Evolutionary conservation across 1,284 basidiomycete species (phyloP).

Genomic region (Stereum hirsutum): DNA sequence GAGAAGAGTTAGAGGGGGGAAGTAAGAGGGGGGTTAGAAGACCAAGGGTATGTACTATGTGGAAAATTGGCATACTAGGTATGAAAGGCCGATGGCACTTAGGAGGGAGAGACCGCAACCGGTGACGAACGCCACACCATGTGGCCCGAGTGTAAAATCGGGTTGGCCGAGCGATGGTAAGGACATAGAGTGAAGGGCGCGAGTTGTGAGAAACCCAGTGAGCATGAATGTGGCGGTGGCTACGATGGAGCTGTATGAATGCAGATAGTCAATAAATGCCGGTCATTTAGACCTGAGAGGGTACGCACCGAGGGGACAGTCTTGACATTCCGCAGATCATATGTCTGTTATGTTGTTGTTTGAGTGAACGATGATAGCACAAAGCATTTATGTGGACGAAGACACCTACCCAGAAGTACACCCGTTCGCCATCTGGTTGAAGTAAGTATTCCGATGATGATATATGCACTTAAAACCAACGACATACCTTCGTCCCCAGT

Average conservation of each 20-base stretch:
- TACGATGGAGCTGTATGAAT: slow-evolving; percentile 10
- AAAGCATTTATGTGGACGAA: too few relatives aligned
- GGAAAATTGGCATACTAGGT: slow-evolving; percentile 21
- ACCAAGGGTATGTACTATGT: neutral
- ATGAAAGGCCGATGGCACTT: slow-evolving; percentile 23
- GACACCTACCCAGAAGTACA: slow-evolving; percentile 54
- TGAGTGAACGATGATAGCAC: too few relatives aligned
- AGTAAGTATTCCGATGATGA: slow-evolving; percentile 3
- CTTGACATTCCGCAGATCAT: slow-evolving; percentile 61
- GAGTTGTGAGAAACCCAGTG: slow-evolving; percentile 38
- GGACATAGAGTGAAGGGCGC: slow-evolving; percentile 26
- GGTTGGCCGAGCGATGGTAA: slow-evolving; percentile 13
- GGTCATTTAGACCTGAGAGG: neutral
- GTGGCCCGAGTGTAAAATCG: slow-evolving; percentile 28
- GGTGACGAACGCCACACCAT: slow-evolving; percentile 25
- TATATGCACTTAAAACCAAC: neutral
- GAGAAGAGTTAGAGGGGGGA: neutral
- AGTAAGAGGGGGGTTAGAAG: neutral
- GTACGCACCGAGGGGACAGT: slow-evolving; percentile 41
- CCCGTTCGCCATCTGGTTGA: slow-evolving; percentile 39
- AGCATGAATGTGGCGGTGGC: slow-evolving; percentile 48
- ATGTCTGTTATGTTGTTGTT: slow-evolving; percentile 33
- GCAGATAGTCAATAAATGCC: neutral
- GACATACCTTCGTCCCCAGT: slow-evolving; percentile 47
- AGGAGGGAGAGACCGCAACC: slow-evolving; percentile 28